A percentile compares a stretch with the other conserved stretches of the same genome.
phyloP scores from a whole-genome alignment of 2,329 filamentous ascomycete genomes.

The Knufia fluminis region DNA sequence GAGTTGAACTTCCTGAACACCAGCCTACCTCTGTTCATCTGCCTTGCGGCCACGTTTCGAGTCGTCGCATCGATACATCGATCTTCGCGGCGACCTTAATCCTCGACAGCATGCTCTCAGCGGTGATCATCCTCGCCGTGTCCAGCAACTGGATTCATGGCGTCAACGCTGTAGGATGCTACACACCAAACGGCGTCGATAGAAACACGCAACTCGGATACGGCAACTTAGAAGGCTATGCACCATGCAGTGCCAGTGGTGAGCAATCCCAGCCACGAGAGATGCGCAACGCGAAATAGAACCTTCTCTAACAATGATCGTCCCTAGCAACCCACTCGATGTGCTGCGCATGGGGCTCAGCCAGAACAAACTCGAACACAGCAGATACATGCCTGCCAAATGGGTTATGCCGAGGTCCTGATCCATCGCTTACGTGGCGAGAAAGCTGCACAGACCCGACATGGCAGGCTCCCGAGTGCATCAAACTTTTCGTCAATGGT shows the following conservation, averaged over 20 bases:
- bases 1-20: too few relatives aligned
- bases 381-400: not conserved
- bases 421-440: slow-evolving; percentile 26
- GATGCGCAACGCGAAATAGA: too few relatives aligned
- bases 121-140: too few relatives aligned
- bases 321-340: not conserved
- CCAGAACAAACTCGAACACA: not conserved
- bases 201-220: not conserved
- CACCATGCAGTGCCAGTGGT: not conserved
- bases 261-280: too few relatives aligned
- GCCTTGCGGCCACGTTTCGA: too few relatives aligned
- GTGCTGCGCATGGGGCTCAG: not conserved
- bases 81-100: too few relatives aligned
- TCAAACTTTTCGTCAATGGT: slow-evolving; percentile 19
- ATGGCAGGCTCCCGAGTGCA: slow-evolving; percentile 18
- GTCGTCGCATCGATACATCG: too few relatives aligned
- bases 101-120: too few relatives aligned
- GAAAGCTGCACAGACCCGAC: slow-evolving; percentile 23
- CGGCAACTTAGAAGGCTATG: not conserved
- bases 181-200: not conserved
- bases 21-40: too few relatives aligned
- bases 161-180: not conserved
- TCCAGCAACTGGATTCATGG: too few relatives aligned
- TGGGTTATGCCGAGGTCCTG: slow-evolving; percentile 10
- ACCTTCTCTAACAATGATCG: too few relatives aligned